Conservation (phyloP, 106 monocot species). For the Ottelia alismoides region DNA sequence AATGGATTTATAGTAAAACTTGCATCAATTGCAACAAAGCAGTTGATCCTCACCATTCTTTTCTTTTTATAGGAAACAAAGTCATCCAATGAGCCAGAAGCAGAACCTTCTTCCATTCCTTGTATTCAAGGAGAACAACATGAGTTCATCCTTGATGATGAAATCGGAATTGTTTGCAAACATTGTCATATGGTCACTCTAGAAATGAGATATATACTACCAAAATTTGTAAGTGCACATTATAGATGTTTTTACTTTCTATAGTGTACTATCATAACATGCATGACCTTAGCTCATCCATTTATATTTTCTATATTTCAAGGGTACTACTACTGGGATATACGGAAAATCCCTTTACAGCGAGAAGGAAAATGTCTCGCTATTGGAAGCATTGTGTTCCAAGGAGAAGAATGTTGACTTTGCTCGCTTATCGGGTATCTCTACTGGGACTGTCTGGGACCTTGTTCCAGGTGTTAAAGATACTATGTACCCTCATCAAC, state of each 20-base stretch:
- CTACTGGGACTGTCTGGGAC: conserved; percentile 67
- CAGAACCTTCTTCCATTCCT: conserved; percentile 6
- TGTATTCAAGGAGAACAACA: conserved; percentile 46
- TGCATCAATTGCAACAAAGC: too few relatives aligned
- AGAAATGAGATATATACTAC: conserved; percentile 47
- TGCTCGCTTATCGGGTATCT: neutral
- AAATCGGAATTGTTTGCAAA: conserved; percentile 65
- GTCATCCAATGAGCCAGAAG: conserved; percentile 1
- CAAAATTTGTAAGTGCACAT: conserved; percentile 41
- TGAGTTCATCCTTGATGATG: conserved; percentile 51
- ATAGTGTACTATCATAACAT: neutral
- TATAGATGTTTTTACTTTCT: neutral
- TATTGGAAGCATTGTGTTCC: conserved; percentile 14
- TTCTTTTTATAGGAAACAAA: conserved; percentile 10
- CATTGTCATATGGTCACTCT: conserved; percentile 35
- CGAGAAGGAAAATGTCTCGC: conserved; percentile 6
- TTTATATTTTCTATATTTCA: conserved; percentile 4
- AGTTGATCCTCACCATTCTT: too few relatives aligned
- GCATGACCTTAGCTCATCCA: neutral
- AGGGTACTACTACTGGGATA: conserved; percentile 19
- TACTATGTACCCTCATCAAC: conserved; percentile 48
- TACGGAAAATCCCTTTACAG: conserved; percentile 1
- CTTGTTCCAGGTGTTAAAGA: conserved; percentile 34
- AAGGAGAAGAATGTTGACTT: conserved; percentile 1
- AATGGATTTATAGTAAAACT: too few relatives aligned